These are phyloP conservation scores for Marchantia paleacea DNA, from an alignment of 225 moss, liverwort and hornwort genomes.

Conservation along the genomic window DNA sequence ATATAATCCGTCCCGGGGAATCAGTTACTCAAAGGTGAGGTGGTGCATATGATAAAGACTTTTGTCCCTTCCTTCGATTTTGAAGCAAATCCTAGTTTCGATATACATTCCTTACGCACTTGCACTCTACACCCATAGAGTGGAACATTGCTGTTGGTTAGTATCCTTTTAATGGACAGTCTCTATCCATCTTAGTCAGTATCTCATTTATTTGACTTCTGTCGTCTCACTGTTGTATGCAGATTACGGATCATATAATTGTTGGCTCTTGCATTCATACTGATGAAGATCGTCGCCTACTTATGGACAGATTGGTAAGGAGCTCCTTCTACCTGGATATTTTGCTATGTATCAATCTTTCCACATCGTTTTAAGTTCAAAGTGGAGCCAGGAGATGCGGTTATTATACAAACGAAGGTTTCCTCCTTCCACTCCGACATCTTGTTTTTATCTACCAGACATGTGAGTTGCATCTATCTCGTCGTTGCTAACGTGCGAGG, in stretches of 20 bases:
- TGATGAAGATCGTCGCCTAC: slow-evolving; percentile 55
- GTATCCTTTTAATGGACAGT: background rate
- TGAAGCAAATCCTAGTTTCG: background rate
- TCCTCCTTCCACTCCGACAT: background rate
- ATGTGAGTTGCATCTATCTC: background rate
- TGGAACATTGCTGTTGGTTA: background rate
- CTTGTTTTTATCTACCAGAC: background rate
- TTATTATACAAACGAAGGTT: background rate
- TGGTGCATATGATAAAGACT: background rate
- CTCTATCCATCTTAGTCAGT: background rate
- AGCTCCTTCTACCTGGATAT: background rate
- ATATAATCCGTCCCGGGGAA: slow-evolving; percentile 66
- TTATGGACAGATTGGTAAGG: slow-evolving; percentile 60
- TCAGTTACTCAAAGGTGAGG: slow-evolving; percentile 63
- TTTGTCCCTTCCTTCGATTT: background rate
- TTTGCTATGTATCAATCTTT: background rate
- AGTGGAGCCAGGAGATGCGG: background rate
- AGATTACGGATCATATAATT: slow-evolving; percentile 83
- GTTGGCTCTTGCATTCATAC: slow-evolving; percentile 87
- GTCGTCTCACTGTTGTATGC: slow-evolving; percentile 18
- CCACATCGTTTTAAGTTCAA: too few relatives aligned
- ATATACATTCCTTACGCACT: background rate
- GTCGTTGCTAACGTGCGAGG: background rate
- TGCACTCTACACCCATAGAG: background rate
- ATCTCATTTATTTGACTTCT: background rate